Base-by-base conservation (phyloP, 2,329 filamentous ascomycete genomes). In the Zalaria sp. region DNA sequence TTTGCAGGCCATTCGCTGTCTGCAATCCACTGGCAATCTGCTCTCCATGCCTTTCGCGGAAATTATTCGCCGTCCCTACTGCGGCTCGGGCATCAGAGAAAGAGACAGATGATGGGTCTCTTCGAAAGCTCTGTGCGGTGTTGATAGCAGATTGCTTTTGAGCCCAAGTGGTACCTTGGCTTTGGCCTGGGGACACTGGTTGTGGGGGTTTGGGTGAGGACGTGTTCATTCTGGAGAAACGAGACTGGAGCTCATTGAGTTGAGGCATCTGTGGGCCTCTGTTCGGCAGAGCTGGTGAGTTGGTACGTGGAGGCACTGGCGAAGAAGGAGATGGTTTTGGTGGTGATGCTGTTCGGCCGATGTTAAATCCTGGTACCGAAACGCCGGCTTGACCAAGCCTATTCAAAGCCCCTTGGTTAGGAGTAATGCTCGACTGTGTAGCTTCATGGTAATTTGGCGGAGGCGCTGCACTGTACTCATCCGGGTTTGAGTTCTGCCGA, bases 311-410 rank as follows among this genome's bases (percentile, higher is more conserved):
- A 32, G 29, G 29, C 29, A 32, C 7, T 32, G 29, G 29, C 7
- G 29, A 3, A n/a, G 29, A 32, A 7, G 7, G 29, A n/a, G n/a
- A 7, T 7, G 29, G 29, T 32, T 32, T 32, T 7, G 29, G 29
- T 7, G 29, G 29, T n/a, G 29, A 32, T n/a, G 29, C 29, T 32
- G 29, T 62, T 37, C 55, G 57, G 3, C 77, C 79, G 46, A 93
- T 93, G 4, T 82, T 82, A 3, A 94, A 66, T 0, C 73, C 81
- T 0, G 86, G 81, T 0, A 94, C 84, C 0, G 79, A 83, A 4
- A 94, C 69, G 1, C 87, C 87, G 1, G 83, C 79, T 32, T 77
- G 72, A 7, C 79, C 75, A 5, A 95, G 68, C 35, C 84, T 72
- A 44, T 65, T 70, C 42, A 81, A 57, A 4, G 85, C 79, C 4